A percentile compares a stretch with the other conserved stretches of the same genome.
Evolutionary conservation across 371 early-diverging fungal species (phyloP).

Genomic region (Rhizopus sp.): DNA sequence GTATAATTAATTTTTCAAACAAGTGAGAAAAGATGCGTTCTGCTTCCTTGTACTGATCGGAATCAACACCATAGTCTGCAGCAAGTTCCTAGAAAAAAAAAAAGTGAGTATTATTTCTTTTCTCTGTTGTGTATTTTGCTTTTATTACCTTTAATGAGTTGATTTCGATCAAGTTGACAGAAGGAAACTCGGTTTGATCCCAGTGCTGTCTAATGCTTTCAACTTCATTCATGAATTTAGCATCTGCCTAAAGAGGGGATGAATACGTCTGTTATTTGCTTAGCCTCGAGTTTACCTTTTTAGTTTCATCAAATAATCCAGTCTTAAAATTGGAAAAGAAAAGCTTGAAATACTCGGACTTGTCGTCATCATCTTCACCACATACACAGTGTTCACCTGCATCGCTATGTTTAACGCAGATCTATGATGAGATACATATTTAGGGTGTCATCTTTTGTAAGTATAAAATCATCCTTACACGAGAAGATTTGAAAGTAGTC

Average conservation of each 20-base stretch:
- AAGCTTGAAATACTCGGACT: neutral
- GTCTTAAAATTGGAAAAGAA: constrained; percentile 5
- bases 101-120: neutral
- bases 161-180: constrained; percentile 19
- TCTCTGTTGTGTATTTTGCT: neutral
- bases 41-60: constrained; percentile 37
- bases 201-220: constrained; percentile 3
- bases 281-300: constrained; percentile 2
- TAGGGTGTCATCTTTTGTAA: neutral
- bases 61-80: constrained; percentile 35
- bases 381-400: neutral
- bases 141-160: constrained; percentile 23
- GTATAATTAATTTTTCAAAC: constrained; percentile 31
- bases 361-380: neutral
- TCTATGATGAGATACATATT: constrained; percentile 1
- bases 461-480: neutral
- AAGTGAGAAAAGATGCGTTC: constrained; percentile 28
- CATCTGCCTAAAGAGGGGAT: constrained; percentile 4
- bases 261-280: neutral
- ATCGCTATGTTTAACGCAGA: neutral
- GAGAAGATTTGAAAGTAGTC: constrained; percentile 6
- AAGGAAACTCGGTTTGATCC: neutral
- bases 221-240: constrained; percentile 19
- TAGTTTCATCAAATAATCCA: constrained; percentile 10
- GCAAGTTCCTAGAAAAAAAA: constrained; percentile 20